phyloP scores from a whole-genome alignment of 2,329 filamentous ascomycete genomes.

The Coniella lustricola region DNA sequence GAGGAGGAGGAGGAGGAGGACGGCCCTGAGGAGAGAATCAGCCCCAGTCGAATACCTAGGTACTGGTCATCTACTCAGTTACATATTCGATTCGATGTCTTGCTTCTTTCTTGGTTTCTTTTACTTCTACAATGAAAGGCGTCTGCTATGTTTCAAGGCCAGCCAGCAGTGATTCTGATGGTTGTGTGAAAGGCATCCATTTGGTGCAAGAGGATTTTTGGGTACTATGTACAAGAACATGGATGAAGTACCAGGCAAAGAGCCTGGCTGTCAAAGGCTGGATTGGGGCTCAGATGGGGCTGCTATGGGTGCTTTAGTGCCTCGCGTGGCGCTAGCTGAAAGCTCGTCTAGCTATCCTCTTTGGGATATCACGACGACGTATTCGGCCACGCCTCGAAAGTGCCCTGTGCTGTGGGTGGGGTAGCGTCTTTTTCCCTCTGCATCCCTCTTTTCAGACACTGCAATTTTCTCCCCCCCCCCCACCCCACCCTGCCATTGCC shows the following conservation, averaged over 20 bases:
- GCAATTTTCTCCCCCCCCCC: background rate
- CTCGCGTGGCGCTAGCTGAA: constrained; percentile 12
- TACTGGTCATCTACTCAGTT: no score
- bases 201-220: no score
- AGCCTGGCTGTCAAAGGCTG: background rate
- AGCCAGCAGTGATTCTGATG: no score
- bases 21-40: background rate
- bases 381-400: constrained; percentile 9
- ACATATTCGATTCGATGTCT: no score
- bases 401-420: background rate
- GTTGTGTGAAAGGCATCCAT: no score
- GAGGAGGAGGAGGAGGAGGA: background rate
- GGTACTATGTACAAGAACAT: no score
- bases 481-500: background rate
- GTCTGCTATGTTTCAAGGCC: no score
- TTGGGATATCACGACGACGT: constrained; percentile 5
- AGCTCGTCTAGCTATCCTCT: constrained; percentile 9
- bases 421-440: background rate
- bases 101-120: no score
- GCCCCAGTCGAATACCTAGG: no score
- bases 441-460: background rate
- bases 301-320: constrained; percentile 14
- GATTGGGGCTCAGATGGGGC: constrained; percentile 11
- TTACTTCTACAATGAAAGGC: no score
- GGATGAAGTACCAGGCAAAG: no score